Evolutionary conservation across 345 rosid genomes (phyloP), one percentile per base, ranked within the genome.

Genomic region (Ceriops tagal): DNA sequence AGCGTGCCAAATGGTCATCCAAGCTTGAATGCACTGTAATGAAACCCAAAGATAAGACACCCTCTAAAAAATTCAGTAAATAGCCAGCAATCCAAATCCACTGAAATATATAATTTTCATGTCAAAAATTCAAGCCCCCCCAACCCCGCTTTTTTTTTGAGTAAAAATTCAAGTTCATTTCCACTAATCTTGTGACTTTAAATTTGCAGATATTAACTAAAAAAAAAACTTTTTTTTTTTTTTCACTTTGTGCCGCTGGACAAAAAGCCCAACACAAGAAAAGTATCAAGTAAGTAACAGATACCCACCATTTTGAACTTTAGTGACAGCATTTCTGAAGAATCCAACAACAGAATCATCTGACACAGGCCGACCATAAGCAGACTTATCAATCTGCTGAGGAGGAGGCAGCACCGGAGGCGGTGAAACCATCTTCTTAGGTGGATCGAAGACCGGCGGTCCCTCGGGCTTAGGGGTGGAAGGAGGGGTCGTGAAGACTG

Each of bases 401-500:
- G 88, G 86, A 0, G 85, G 92, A 5, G 83, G 91, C 83, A 77
- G 85, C 56, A 91, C 96, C 2, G 88, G 89, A 34, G 87, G 85
- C 20, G 81, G 80, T 8, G 79, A 65, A 24, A 47, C 79, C 58
- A 62, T 72, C 67, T 80, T 83, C 39, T 64, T 66, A 2, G 89
- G 85, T 7, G 85, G 67, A 4, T 75, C 77, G 39, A 71, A 74
- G 49, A 66, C 67, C 6, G 88, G 78, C 10, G 5, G 74, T 3
- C 79, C 85, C 10, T 84, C 61, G 27, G 92, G 90, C 60, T 84
- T 85, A 53, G 96, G 98, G 47, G 99, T 92, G 24, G 99, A 73
- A 8, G 97, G 98, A 3, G 98, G 99, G 64, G 99, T 96, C 80
- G 89, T 83, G 80, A 96, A 96, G 72, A 96, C 96, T 18, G 99